Evolutionary conservation across 106 monocot genomes (phyloP).

Genomic region (Allium sativum): DNA sequence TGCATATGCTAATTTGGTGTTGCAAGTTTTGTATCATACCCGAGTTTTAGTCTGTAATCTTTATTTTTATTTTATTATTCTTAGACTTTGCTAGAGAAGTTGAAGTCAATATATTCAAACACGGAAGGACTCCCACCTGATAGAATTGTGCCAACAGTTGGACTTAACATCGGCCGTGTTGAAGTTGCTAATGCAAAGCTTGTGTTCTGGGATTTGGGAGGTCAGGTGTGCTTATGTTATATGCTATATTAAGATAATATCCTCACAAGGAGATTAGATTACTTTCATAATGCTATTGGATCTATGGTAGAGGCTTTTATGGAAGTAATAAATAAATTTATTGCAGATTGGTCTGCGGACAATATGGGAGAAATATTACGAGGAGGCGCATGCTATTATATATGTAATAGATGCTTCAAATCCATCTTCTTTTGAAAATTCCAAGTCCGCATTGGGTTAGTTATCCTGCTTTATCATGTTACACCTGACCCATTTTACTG

Average conservation of each 20-base stretch:
- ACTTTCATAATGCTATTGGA: neutral
- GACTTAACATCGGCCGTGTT: constrained; percentile 90
- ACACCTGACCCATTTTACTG: no score
- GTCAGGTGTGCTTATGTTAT: constrained; percentile 60
- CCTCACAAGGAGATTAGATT: neutral
- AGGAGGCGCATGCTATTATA: constrained; percentile 95
- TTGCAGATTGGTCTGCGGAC: constrained; percentile 79
- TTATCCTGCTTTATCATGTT: constrained; percentile 10
- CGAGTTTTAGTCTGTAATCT: no score
- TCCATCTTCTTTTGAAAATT: constrained; percentile 80
- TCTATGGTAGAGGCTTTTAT: neutral
- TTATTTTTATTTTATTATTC: neutral
- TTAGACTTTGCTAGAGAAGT: constrained; percentile 87
- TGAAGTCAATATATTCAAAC: constrained; percentile 75
- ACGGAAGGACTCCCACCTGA: constrained; percentile 83
- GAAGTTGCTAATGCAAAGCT: constrained; percentile 81
- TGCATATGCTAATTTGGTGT: no score
- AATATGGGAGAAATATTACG: constrained; percentile 99
- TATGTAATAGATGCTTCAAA: constrained; percentile 83
- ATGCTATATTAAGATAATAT: no score
- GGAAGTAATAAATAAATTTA: neutral
- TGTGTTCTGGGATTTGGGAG: constrained; percentile 97
- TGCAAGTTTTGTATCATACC: no score
- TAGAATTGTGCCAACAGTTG: constrained; percentile 95
- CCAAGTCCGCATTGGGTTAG: constrained; percentile 91